Base-by-base conservation (phyloP, 495 filamentous ascomycete species). In the Tuber brumale region DNA sequence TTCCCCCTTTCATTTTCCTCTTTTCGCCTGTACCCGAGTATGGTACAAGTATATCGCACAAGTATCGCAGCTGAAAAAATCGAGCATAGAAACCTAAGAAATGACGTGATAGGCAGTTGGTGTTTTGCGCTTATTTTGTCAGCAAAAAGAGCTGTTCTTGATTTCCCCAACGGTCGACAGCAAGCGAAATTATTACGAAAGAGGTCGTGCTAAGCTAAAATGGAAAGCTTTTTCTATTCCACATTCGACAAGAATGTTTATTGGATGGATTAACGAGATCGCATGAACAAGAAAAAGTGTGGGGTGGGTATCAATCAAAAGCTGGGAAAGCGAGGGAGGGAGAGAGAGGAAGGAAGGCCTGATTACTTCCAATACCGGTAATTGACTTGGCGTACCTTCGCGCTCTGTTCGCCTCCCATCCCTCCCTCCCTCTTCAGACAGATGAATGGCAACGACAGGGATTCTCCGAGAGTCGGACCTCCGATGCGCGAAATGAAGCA, bases 401-500 rank as follows among this genome's bases (percentile, higher is more conserved):
- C 27, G 57, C 27, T 18, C 57, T 66, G 57, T 31, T 66, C n/a
- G 57, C 57, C 23, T 42, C 48, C n/a, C n/a, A n/a, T n/a, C n/a
- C n/a, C 46, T 21, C 51, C 21, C n/a, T 66, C 57, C 57, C 57
- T 66, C 57, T 31, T 31, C n/a, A 31, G n/a, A 31, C 27, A 31
- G n/a, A 61, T 27, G 3, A 14, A 31, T 66, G 57, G 8, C 57
- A 66, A 31, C 57, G 57, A 66, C 57, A 66, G 57, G 57, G 57
- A 66, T 66, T 31, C 27, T 31, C 57, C 57, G 4, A 66, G 27
- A 31, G 57, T 66, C 57, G 57, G 57, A 66, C n/a, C 10, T 31
- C 57, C 57, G 57, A 66, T 66, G 57, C 57, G 66, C 57, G 77
- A 80, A 80, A 80, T 80, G 78, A 80, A 80, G 78, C 31, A 79